A percentile compares a stretch with the other conserved stretches of the same genome.
phyloP scores from a whole-genome alignment of 768 basidiomycete species.

The Cystobasidium tubakii region DNA sequence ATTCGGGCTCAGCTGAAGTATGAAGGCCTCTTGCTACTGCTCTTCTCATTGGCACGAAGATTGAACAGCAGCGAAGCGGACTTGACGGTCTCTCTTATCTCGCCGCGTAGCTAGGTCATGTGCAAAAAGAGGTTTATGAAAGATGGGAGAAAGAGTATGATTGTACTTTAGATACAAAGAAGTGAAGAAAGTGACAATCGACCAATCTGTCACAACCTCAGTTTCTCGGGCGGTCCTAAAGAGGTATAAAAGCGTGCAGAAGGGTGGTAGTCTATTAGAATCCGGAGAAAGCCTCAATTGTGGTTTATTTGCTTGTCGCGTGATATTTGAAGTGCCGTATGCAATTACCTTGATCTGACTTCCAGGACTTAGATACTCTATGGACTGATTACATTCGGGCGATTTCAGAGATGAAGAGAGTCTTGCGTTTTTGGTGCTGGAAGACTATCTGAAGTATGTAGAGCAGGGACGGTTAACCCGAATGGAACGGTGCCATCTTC shows the following conservation, averaged over 20 bases:
- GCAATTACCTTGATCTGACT: background rate
- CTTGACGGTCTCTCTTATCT: constrained; percentile 23
- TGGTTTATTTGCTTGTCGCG: too few relatives aligned
- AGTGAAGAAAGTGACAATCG: constrained; percentile 8
- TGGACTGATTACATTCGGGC: background rate
- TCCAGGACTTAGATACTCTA: background rate
- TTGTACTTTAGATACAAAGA: constrained; percentile 18
- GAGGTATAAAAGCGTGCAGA: constrained; percentile 9
- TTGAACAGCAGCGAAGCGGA: constrained; percentile 16
- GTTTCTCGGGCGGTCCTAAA: constrained; percentile 16
- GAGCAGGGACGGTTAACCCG: background rate
- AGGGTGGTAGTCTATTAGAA: background rate
- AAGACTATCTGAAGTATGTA: background rate
- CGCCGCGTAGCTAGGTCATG: constrained; percentile 27
- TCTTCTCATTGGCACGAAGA: too few relatives aligned
- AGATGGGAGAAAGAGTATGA: constrained; percentile 17
- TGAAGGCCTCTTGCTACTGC: too few relatives aligned
- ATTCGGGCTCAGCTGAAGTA: too few relatives aligned
- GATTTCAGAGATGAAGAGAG: background rate
- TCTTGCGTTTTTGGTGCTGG: background rate
- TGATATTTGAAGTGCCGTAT: background rate
- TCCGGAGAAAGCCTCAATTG: background rate
- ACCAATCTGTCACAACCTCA: constrained; percentile 27
- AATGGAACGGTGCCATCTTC: background rate
- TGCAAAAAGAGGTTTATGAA: constrained; percentile 21